Conservation (phyloP, 495 filamentous ascomycete genomes). For the Astrothelium subdiscretum region DNA sequence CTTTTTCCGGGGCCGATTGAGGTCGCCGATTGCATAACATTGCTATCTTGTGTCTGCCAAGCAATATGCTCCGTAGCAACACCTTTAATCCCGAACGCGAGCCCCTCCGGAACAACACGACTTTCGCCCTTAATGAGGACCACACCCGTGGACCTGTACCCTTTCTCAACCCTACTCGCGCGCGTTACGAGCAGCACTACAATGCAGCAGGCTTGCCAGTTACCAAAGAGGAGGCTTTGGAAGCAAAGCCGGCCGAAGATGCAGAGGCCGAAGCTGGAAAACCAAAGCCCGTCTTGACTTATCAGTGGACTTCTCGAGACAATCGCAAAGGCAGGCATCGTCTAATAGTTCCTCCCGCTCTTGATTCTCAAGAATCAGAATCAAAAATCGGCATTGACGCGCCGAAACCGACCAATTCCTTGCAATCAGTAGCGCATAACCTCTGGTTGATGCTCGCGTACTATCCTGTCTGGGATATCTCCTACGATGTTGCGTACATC, state of each 20-base stretch:
- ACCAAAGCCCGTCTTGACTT: slow-evolving; percentile 21
- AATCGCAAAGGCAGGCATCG: slow-evolving; percentile 61
- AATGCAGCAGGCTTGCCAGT: slow-evolving; percentile 4
- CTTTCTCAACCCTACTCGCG: slow-evolving; percentile 41
- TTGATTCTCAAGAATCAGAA: slow-evolving; percentile 15
- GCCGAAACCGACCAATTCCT: slow-evolving; percentile 36
- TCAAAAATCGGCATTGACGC: slow-evolving; percentile 12
- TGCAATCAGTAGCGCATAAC: slow-evolving; percentile 30
- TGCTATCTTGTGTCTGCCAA: not conserved
- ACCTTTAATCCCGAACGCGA: slow-evolving; percentile 18
- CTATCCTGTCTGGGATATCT: slow-evolving; percentile 59
- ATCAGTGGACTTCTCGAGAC: slow-evolving; percentile 53
- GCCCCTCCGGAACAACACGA: slow-evolving; percentile 14
- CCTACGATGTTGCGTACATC: slow-evolving; percentile 50
- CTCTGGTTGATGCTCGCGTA: slow-evolving; percentile 44
- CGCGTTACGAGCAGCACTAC: slow-evolving; percentile 19
- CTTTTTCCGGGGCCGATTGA: not conserved
- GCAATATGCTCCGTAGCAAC: slow-evolving; percentile 15
- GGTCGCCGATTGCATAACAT: not conserved
- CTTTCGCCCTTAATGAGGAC: slow-evolving; percentile 15
- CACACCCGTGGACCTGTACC: slow-evolving; percentile 30
- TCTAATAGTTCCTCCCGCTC: slow-evolving; percentile 33
- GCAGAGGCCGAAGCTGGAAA: slow-evolving; percentile 2
- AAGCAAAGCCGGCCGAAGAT: not conserved
- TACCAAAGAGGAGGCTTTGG: slow-evolving; percentile 9